Conservation (phyloP, 495 filamentous ascomycete species). For the Podospora didyma region DNA sequence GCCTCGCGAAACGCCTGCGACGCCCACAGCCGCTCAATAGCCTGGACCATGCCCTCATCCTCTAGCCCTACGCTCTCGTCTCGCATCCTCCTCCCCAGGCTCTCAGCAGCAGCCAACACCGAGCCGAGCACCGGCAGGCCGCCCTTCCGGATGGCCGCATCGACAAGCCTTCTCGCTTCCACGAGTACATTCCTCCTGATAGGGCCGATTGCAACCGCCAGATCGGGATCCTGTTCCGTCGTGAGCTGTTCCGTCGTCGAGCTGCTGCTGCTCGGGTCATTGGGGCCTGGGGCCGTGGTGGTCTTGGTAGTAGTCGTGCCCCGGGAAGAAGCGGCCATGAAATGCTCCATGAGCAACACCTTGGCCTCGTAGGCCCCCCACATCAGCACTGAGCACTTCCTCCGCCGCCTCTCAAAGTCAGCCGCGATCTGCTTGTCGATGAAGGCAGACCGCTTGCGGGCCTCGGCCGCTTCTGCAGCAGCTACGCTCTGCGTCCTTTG, state of each 20-base stretch:
- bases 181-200: conserved; percentile 2
- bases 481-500: not conserved
- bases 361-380: conserved; percentile 1
- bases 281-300: too few relatives aligned
- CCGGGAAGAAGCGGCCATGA: not conserved
- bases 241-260: too few relatives aligned
- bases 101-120: not conserved
- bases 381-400: not conserved
- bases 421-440: conserved; percentile 11
- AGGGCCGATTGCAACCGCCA: not conserved
- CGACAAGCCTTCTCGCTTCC: not conserved
- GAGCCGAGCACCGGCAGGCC: not conserved
- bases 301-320: too few relatives aligned
- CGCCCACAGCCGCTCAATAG: conserved; percentile 1
- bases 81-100: not conserved
- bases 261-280: too few relatives aligned
- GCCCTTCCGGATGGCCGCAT: not conserved
- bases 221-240: not conserved
- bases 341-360: conserved; percentile 4
- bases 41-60: conserved; percentile 1
- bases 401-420: not conserved
- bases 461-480: conserved; percentile 1
- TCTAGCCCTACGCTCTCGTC: not conserved
- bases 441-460: conserved; percentile 1
- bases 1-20: not conserved